Evolutionary conservation across 257 asterid species (phyloP).

Genomic region (Solanum etuberosum): DNA sequence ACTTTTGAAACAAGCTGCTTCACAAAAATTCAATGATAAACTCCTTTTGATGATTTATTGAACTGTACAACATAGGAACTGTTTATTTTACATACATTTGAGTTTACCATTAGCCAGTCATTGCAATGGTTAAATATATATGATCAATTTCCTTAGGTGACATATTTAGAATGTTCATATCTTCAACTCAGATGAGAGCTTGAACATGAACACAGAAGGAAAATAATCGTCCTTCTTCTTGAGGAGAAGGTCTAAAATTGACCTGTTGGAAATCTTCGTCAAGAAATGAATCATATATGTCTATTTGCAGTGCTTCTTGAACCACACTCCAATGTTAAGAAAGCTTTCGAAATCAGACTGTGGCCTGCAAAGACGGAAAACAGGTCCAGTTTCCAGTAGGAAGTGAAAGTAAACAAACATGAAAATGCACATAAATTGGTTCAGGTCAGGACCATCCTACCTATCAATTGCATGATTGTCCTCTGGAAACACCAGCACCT

Average conservation of each 20-base stretch:
- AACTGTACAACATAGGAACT: neutral
- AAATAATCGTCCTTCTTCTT: neutral
- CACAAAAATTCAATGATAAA: neutral
- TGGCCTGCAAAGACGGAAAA: constrained; percentile 44
- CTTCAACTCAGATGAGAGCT: neutral
- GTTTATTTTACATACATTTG: neutral
- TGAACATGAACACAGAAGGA: neutral
- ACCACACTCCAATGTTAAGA: constrained; percentile 78
- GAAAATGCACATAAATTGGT: neutral
- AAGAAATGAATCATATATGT: neutral
- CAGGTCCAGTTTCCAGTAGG: neutral
- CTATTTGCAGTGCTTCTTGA: constrained; percentile 67
- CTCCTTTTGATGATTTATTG: neutral
- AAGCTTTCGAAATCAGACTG: constrained; percentile 88
- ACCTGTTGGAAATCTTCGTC: neutral
- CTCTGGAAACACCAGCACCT: constrained; percentile 72
- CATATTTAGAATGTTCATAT: neutral
- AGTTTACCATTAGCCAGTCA: neutral
- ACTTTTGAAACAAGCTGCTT: neutral
- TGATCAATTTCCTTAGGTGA: neutral
- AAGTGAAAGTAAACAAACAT: neutral
- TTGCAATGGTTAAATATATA: neutral
- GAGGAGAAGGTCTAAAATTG: neutral
- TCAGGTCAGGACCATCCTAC: constrained; percentile 16
- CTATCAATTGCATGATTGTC: constrained; percentile 65